Base-by-base conservation (phyloP, 2,329 filamentous ascomycete genomes). In the Penicillium paneum region DNA sequence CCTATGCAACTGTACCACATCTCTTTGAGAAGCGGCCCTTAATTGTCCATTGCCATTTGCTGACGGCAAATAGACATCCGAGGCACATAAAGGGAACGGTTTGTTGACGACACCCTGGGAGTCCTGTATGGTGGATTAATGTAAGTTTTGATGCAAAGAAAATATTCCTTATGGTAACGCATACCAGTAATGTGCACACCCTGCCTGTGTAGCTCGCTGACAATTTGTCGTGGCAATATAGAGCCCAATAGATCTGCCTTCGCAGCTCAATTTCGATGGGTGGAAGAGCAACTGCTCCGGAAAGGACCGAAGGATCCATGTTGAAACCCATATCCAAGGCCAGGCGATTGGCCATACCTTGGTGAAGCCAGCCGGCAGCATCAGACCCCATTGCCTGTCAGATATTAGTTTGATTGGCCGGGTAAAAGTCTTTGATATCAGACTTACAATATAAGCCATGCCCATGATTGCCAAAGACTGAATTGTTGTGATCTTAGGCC, bases 281-380 rank as follows among this genome's bases (percentile, higher is more conserved):
- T 0, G 66, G 52, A 32, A 73, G 58, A 12, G 58, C 46, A 36
- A 60, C 61, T 8, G 68, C 62, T 15, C 64, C 64, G 12, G 59
- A 57, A 5, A 72, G 54, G 11, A 63, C 63, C 0, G 63, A 58
- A 1, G 67, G 61, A 28, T 75, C 71, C 12, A 74, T 58, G 28
- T 75, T 73, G 0, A 75, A 56, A 1, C 73, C 73, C 70, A 75
- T 72, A 29, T 75, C 73, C 0, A 74, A 63, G 10, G 65, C 67
- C 12, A 75, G 51, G 3, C 71, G 64, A 44, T 59, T 68, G 1
- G 73, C 73, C 67, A 74, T 73, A 1, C 72, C 72, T n/a, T 72
- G 67, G 39, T 72, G 65, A 8, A 74, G 64, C 71, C 71, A 74
- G 2, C 71, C 68, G 1, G 69, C 65, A 3, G 71, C 70, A 56